These are phyloP conservation scores for Rhynchosporium agropyri DNA, from an alignment of 2,329 filamentous ascomycete species.

Conservation along the genomic window DNA sequence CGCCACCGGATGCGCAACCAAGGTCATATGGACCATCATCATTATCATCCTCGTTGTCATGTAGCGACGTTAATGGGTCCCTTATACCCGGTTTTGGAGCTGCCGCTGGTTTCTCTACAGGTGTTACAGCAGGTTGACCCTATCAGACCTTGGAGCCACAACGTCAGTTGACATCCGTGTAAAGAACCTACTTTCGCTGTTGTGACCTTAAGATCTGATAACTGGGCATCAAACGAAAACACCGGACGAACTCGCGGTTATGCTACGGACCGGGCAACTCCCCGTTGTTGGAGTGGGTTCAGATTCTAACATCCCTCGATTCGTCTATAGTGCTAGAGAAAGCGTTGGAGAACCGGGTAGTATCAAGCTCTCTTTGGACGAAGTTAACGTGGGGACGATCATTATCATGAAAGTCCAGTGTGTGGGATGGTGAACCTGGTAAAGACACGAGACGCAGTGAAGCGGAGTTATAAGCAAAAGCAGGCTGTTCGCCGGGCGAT, in stretches of 20 bases:
- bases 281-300: background rate
- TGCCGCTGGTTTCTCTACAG: background rate
- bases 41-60: background rate
- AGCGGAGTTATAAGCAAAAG: too few species aligned
- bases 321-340: too few species aligned
- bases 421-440: too few species aligned
- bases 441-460: too few species aligned
- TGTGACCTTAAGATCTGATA: too few species aligned
- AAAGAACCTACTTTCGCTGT: background rate
- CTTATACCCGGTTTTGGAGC: background rate
- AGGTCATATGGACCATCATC: background rate
- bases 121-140: background rate
- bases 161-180: background rate
- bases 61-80: background rate
- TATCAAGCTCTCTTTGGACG: background rate
- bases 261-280: background rate
- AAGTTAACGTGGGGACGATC: background rate
- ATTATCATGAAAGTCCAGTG: too few species aligned
- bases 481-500: too few species aligned
- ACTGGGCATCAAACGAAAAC: background rate
- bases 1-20: background rate
- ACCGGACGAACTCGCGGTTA: background rate
- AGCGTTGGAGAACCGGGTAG: background rate
- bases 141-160: background rate
- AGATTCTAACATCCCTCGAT: background rate